These are phyloP conservation scores for Musa balbisiana DNA, from an alignment of 202 grass and related monocot species.

Conservation along the genomic window DNA sequence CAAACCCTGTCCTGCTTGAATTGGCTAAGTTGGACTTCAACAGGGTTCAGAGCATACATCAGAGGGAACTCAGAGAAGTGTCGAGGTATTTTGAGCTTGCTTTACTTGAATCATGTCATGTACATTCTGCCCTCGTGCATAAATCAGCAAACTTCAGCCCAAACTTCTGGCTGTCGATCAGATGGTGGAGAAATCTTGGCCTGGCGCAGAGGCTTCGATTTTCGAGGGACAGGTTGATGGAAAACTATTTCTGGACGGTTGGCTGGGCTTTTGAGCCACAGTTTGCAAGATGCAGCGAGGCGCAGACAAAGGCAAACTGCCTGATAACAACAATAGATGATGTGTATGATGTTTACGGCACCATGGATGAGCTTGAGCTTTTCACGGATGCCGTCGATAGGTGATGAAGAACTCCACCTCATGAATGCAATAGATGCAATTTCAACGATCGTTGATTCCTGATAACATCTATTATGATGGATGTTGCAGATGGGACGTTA, in stretches of 20 bases:
- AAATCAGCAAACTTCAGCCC: background rate
- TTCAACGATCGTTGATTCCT: too few species aligned
- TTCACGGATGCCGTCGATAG: background rate
- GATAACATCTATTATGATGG: background rate
- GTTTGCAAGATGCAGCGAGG: background rate
- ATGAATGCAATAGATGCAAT: too few species aligned
- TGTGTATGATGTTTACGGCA: background rate
- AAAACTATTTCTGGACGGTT: too few species aligned
- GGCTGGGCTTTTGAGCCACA: too few species aligned
- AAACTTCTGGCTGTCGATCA: background rate
- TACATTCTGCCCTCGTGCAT: background rate
- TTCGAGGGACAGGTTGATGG: too few species aligned
- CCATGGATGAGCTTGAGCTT: conserved; percentile 1
- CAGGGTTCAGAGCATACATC: conserved; percentile 15
- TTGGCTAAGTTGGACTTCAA: conserved; percentile 28
- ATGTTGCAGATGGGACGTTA: conserved; percentile 14
- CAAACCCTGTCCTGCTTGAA: conserved; percentile 21
- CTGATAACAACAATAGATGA: conserved; percentile 2
- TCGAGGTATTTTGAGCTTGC: conserved; percentile 19
- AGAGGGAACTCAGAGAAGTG: conserved; percentile 24
- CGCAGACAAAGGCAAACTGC: background rate
- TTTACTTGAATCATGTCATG: background rate
- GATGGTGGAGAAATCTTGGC: conserved; percentile 12
- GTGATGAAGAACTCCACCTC: too few species aligned
- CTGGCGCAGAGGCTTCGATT: too few species aligned